Evolutionary conservation across 129 eudicot species (phyloP).

Genomic region (Artemisia argyi): DNA sequence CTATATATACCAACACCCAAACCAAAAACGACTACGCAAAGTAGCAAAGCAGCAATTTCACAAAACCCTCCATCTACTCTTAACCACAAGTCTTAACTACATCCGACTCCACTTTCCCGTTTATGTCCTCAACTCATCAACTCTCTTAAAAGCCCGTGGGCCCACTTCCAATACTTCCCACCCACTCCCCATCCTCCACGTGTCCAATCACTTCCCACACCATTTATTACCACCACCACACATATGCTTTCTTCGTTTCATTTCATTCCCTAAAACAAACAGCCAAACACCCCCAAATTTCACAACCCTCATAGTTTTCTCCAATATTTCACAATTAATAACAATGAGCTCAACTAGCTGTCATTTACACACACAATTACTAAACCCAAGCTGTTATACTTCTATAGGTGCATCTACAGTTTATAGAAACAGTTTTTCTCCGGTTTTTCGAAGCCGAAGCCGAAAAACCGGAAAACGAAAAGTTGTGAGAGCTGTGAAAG

Average conservation of each 20-base stretch:
- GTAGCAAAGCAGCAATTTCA: too few species aligned
- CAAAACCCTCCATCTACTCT: too few species aligned
- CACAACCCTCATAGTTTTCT: background rate
- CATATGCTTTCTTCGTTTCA: background rate
- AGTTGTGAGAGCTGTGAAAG: slow-evolving; percentile 30
- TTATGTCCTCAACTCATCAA: too few species aligned
- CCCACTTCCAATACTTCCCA: slow-evolving; percentile 5
- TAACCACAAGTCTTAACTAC: too few species aligned
- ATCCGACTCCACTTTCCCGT: too few species aligned
- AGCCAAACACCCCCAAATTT: slow-evolving; percentile 6
- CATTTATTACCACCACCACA: slow-evolving; percentile 22
- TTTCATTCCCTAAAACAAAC: background rate
- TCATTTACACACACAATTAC: slow-evolving; percentile 23
- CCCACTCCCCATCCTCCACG: slow-evolving; percentile 32
- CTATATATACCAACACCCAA: too few species aligned
- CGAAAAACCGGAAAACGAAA: slow-evolving; percentile 4
- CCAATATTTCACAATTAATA: slow-evolving; percentile 26
- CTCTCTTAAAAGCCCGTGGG: too few species aligned
- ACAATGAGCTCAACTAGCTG: slow-evolving; percentile 17
- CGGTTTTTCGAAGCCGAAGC: slow-evolving; percentile 5
- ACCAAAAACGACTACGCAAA: too few species aligned
- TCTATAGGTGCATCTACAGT: slow-evolving; percentile 19
- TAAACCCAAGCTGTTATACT: slow-evolving; percentile 27
- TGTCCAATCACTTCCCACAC: slow-evolving; percentile 18
- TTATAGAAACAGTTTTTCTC: slow-evolving; percentile 21